phyloP scores from a whole-genome alignment of 129 eudicot genomes.

The Tagetes patula region DNA sequence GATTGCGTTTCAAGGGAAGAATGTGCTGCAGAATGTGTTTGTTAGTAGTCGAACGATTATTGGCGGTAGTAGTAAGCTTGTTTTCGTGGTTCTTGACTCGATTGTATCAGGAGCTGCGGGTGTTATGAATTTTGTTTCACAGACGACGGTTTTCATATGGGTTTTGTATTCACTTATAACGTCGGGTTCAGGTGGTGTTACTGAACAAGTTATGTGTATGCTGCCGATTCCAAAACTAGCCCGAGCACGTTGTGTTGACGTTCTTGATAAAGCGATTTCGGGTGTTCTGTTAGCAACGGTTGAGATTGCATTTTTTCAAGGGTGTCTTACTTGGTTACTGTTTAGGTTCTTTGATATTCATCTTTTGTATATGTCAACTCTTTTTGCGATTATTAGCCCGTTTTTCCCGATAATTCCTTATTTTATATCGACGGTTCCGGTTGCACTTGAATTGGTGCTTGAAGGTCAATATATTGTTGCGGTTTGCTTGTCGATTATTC shows the following conservation, averaged over 20 bases:
- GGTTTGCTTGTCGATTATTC: conserved; percentile 56
- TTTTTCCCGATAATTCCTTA: conserved; percentile 81
- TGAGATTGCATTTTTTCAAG: conserved; percentile 88
- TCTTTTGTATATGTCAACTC: conserved; percentile 81
- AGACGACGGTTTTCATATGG: conserved; percentile 83
- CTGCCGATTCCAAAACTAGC: conserved; percentile 67
- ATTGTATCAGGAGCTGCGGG: conserved; percentile 92
- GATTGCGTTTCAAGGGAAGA: conserved; percentile 77
- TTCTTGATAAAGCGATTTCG: conserved; percentile 85
- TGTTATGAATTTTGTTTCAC: conserved; percentile 65
- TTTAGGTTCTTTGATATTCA: conserved; percentile 79
- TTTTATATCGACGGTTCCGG: conserved; percentile 68
- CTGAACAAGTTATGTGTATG: conserved; percentile 85
- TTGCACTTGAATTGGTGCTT: conserved; percentile 63
- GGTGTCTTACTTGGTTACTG: conserved; percentile 96
- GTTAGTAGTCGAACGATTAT: conserved; percentile 62
- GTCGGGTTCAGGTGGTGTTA: conserved; percentile 91
- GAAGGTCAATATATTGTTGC: conserved; percentile 85
- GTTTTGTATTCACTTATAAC: conserved; percentile 89
- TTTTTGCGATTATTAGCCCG: conserved; percentile 78
- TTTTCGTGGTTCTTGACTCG: conserved; percentile 53
- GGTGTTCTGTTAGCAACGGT: conserved; percentile 81
- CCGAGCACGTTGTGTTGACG: conserved; percentile 76
- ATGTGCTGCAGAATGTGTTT: conserved; percentile 67
- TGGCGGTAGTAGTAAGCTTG: conserved; percentile 69